Evolutionary conservation across 2,329 filamentous ascomycete species (phyloP).

Genomic region (Aureobasidium sp.): DNA sequence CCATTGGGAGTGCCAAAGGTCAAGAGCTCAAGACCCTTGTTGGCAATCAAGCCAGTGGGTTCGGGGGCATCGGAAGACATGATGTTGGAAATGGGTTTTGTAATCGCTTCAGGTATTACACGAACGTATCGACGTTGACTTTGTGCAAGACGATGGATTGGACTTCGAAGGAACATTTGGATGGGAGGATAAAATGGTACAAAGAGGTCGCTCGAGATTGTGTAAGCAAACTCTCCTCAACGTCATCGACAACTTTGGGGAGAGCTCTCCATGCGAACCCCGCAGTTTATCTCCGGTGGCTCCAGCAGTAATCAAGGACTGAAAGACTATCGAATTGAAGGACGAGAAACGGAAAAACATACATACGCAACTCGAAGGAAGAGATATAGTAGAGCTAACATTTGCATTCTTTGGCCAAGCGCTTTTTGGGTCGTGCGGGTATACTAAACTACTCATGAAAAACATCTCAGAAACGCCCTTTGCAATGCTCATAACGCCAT

Average conservation of each 20-base stretch:
- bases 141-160: conserved; percentile 11
- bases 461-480: not conserved
- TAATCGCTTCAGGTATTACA: conserved; percentile 10
- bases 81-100: conserved; percentile 1
- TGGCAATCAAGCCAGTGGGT: conserved; percentile 53
- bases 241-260: conserved; percentile 1
- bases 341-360: too few species aligned
- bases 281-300: conserved; percentile 6
- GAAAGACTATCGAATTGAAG: too few species aligned
- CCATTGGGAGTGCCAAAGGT: conserved; percentile 46
- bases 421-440: not conserved
- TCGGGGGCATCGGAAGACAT: conserved; percentile 9
- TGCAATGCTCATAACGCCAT: conserved; percentile 6
- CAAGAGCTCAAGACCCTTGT: conserved; percentile 58
- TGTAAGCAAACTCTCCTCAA: not conserved
- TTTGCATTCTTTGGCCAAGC: not conserved
- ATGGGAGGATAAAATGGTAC: not conserved
- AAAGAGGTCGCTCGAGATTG: not conserved
- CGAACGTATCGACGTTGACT: conserved; percentile 4
- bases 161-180: conserved; percentile 7
- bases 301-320: not conserved
- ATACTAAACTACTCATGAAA: not conserved
- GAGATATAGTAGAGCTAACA: not conserved
- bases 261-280: not conserved
- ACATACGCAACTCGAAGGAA: not conserved